Conservation (phyloP, 2,329 filamentous ascomycete genomes). For the Stenocarpella maydis region DNA sequence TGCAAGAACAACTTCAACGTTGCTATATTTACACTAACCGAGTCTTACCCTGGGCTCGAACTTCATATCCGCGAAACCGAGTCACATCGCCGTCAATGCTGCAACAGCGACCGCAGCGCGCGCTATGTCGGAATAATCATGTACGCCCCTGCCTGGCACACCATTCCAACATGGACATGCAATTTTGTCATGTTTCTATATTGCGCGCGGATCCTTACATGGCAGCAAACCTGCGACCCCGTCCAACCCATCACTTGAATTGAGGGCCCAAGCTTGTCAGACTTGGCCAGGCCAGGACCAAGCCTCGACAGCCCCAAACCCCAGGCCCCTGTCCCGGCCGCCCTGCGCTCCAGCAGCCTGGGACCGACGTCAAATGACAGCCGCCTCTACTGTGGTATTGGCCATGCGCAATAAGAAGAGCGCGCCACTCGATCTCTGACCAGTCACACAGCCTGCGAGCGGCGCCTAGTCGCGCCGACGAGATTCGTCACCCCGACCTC, state of each 20-base stretch:
- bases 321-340: not conserved
- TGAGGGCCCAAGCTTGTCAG: not conserved
- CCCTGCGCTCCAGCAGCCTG: conserved; percentile 2
- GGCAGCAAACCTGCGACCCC: not conserved
- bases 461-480: conserved; percentile 8
- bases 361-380: conserved; percentile 3
- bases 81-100: not conserved
- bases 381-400: not conserved
- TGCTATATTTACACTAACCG: not conserved
- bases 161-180: not conserved
- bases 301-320: not conserved
- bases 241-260: not conserved
- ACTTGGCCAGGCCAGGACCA: not conserved
- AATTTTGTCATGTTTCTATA: not conserved
- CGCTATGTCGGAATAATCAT: not conserved
- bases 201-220: not conserved
- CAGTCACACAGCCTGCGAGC: not conserved
- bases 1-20: not conserved
- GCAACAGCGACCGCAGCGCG: conserved; percentile 5
- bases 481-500: conserved; percentile 9
- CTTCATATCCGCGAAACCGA: not conserved
- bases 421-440: not conserved
- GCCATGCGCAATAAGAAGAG: not conserved
- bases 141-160: not conserved
- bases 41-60: not conserved